These are phyloP conservation scores for Dendrobium catenatum DNA, from an alignment of 106 monocot genomes.

Conservation along the genomic window DNA sequence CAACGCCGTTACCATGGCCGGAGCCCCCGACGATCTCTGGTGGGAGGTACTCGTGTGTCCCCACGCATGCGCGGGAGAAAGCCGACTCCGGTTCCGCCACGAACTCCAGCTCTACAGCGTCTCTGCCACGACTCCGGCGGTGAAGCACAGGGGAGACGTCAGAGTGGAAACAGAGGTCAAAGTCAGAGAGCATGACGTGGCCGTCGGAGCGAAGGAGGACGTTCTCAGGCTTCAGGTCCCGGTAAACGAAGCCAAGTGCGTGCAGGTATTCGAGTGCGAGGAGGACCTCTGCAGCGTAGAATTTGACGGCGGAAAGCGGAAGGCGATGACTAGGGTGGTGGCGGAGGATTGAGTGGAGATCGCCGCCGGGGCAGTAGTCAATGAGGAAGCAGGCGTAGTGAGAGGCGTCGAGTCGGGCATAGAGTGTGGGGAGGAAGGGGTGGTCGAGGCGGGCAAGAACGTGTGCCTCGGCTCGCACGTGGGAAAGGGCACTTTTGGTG, in stretches of 20 bases:
- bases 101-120: conserved; percentile 40
- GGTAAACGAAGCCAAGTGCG: conserved; percentile 71
- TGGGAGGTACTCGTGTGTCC: conserved; percentile 87
- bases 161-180: conserved; percentile 74
- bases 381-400: conserved; percentile 87
- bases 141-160: conserved; percentile 40
- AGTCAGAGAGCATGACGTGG: conserved; percentile 90
- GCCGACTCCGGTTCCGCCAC: conserved; percentile 62
- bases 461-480: conserved; percentile 43
- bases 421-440: conserved; percentile 81
- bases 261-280: conserved; percentile 88
- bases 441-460: conserved; percentile 66
- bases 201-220: conserved; percentile 71
- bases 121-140: not conserved
- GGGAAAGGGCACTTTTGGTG: conserved; percentile 16
- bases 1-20: conserved; percentile 71
- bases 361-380: conserved; percentile 82
- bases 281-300: conserved; percentile 79
- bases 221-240: conserved; percentile 93
- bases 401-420: conserved; percentile 65
- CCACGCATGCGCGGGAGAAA: conserved; percentile 62
- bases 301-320: conserved; percentile 39
- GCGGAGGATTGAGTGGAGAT: conserved; percentile 66
- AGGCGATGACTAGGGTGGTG: conserved; percentile 40
- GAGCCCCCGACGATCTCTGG: conserved; percentile 54